phyloP scores from a whole-genome alignment of 2,329 filamentous ascomycete species.

The Pestalotiopsis sp. region DNA sequence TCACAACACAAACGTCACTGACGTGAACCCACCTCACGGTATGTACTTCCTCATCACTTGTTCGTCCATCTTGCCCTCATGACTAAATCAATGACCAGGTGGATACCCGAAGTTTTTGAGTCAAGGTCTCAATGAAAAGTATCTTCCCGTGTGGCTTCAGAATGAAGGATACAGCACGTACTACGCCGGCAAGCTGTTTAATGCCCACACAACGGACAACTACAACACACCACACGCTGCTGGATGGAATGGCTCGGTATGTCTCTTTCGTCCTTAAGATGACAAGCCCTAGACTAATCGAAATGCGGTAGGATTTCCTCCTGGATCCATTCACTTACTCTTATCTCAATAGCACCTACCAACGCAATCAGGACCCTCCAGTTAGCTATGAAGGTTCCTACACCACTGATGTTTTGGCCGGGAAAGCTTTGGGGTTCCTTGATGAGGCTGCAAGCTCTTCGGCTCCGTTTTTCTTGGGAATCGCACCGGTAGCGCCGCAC shows the following conservation, averaged over 20 bases:
- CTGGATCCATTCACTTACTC: constrained; percentile 65
- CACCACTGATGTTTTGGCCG: constrained; percentile 52
- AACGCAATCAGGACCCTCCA: constrained; percentile 56
- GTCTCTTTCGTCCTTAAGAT: too few relatives aligned
- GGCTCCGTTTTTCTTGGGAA: constrained; percentile 60
- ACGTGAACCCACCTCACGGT: constrained; percentile 54
- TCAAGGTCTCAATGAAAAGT: constrained; percentile 56
- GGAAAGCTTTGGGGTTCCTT: constrained; percentile 41
- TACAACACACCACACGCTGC: constrained; percentile 46
- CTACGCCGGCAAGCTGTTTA: constrained; percentile 61
- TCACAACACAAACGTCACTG: constrained; percentile 67
- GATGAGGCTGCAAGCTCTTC: constrained; percentile 28
- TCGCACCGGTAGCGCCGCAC: constrained; percentile 64
- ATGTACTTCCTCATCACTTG: neutral
- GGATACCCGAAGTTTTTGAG: constrained; percentile 57
- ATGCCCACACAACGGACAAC: constrained; percentile 44
- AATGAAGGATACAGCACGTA: constrained; percentile 59
- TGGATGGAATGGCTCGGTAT: constrained; percentile 37
- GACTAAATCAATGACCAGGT: neutral
- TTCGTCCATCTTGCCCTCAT: too few relatives aligned
- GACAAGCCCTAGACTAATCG: too few relatives aligned
- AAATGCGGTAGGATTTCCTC: constrained; percentile 38
- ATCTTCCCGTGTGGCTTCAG: constrained; percentile 60
- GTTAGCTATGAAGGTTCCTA: constrained; percentile 58
- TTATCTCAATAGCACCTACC: constrained; percentile 63